Evolutionary conservation across 1,284 basidiomycete species (phyloP), one percentile per base, ranked within the genome.

Genomic region (Boletus calvinii): DNA sequence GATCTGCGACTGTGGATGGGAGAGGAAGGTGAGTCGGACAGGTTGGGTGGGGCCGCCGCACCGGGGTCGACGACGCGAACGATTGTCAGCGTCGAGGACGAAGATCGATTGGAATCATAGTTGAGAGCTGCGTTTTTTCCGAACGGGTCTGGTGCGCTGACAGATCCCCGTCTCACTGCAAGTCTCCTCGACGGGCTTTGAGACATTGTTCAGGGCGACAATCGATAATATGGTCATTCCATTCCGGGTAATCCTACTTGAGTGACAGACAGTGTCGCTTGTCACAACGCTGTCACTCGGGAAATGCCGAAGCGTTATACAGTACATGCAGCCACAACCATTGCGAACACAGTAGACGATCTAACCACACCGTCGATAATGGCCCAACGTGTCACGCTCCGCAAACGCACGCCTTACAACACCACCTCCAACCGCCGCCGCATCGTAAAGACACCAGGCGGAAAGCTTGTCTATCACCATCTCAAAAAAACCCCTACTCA

Each of bases 371-470:
- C 7, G 24, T 53, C 54, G 48, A 63, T 46, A 81, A 97, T 98
- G 95, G 94, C 93, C 77, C 93, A 98, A 87, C 94, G 96, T 73
- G 95, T 99, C 69, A 98, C 95, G 66, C 92, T 99, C 79, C 92
- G 97, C 80, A 99, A 96, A 79, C 92, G 96, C 73, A 91, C 90
- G 67, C 89, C 95, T 20, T 99, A 99, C 86, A 98, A 98, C 87
- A 99, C 97, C 76, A 88, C 87, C 70, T 98, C 96, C 57, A 96
- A 91, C 85, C 87, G 92, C 71, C 84, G 94, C 72, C 88, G 94
- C 60, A 84, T 99, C 63, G 86, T 99, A 63, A 99, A 99, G 84
- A 99, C 96, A 40, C 96, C 96, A 50, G 92, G 92, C 73, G 92
- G 93, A 55, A 88, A 88, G 75, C 86, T 94, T 63, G 89, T 92